These are phyloP conservation scores for Cyclaneusma minus DNA, from an alignment of 2,329 filamentous ascomycete genomes.

Conservation along the genomic window DNA sequence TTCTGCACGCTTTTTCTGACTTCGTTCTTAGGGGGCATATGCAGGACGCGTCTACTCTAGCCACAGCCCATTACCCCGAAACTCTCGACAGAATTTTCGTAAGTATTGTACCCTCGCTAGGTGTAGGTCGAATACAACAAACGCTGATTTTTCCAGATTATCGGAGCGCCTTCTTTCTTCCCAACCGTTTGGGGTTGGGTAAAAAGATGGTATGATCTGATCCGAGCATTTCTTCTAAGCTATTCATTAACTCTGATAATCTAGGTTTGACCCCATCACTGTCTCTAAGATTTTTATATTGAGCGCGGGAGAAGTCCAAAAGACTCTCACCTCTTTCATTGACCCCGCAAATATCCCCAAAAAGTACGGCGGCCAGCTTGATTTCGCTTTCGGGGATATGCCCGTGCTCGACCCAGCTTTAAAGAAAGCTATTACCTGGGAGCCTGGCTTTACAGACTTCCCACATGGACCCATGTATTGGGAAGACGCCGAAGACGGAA, in stretches of 20 bases:
- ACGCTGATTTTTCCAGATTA: conserved; percentile 36
- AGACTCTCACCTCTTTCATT: conserved; percentile 69
- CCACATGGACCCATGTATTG: conserved; percentile 42
- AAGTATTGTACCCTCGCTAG: conserved; percentile 3
- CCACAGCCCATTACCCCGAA: conserved; percentile 89
- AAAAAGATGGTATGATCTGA: conserved; percentile 91
- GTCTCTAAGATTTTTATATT: conserved; percentile 95
- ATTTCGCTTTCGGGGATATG: conserved; percentile 66
- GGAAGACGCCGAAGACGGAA: conserved; percentile 29
- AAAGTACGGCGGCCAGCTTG: conserved; percentile 74
- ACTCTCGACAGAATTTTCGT: conserved; percentile 70
- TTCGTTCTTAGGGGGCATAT: conserved; percentile 87
- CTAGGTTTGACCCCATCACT: conserved; percentile 86
- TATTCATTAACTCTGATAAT: no score
- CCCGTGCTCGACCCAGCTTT: conserved; percentile 54
- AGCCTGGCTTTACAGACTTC: conserved; percentile 34
- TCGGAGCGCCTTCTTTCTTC: conserved; percentile 83
- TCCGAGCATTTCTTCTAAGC: no score
- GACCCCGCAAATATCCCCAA: conserved; percentile 72
- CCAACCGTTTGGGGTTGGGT: conserved; percentile 89
- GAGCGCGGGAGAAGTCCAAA: conserved; percentile 51
- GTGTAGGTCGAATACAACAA: not conserved
- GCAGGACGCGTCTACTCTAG: conserved; percentile 78
- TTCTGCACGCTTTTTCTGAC: no score
- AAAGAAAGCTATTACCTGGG: conserved; percentile 33